A percentile compares a stretch with the other conserved stretches of the same genome.
phyloP scores from a whole-genome alignment of 1,139 yeast species.

The Taphrina populina region DNA sequence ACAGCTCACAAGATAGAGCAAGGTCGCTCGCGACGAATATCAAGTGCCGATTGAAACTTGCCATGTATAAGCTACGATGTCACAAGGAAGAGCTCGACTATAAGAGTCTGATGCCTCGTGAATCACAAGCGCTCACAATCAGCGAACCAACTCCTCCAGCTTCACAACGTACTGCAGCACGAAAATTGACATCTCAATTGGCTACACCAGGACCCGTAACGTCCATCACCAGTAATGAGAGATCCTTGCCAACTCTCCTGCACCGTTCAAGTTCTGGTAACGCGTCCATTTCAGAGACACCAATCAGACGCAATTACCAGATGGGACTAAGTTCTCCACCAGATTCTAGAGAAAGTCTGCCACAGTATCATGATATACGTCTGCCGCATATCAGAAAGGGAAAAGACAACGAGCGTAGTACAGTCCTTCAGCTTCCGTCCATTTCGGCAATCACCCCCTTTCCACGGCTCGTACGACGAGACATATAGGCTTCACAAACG shows the following conservation, averaged over 20 bases:
- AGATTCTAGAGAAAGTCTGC: conserved; percentile 3
- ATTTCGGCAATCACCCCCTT: conserved; percentile 2
- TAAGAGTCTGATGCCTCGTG: conserved; percentile 15
- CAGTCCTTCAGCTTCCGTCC: conserved; percentile 4
- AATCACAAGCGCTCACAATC: not conserved
- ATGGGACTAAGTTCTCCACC: conserved; percentile 5
- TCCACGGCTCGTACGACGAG: too few relatives aligned
- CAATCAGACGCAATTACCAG: conserved; percentile 14
- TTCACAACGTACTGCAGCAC: not conserved
- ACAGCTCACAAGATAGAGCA: not conserved
- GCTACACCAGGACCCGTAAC: conserved; percentile 10
- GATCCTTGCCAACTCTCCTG: conserved; percentile 10
- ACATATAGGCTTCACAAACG: too few relatives aligned
- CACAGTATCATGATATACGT: conserved; percentile 1
- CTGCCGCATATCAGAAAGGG: conserved; percentile 6
- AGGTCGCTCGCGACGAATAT: conserved; percentile 1
- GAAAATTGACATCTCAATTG: not conserved
- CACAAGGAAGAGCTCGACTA: conserved; percentile 23
- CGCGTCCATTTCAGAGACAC: conserved; percentile 15
- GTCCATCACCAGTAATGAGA: conserved; percentile 9
- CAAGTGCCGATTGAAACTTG: conserved; percentile 12
- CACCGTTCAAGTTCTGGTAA: conserved; percentile 22
- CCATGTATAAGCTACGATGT: conserved; percentile 22
- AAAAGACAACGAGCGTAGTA: not conserved
- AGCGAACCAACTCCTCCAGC: conserved; percentile 1